Percentiles rank a stretch among this genome's conserved stretches.
Evolutionary conservation across 2,329 filamentous ascomycete species (phyloP).

Genomic region (Hypoxylon sp.): DNA sequence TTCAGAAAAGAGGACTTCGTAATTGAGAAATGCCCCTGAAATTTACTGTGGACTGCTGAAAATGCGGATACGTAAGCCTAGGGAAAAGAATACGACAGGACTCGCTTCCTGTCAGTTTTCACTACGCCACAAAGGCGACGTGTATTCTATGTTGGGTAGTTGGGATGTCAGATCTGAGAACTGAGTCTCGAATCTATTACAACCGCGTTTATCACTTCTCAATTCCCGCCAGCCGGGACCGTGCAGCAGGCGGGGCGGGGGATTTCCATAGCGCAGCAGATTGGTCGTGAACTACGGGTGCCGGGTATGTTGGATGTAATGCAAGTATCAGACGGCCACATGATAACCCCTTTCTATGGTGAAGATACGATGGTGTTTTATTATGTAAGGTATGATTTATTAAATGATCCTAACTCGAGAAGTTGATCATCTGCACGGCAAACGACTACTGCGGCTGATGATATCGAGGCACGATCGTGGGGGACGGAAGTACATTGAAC

Average conservation of each 20-base stretch:
- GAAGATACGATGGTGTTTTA: slow-evolving; percentile 3
- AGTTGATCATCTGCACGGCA: slow-evolving; percentile 10
- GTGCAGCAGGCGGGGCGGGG: slow-evolving; percentile 36
- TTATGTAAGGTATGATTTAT: slow-evolving; percentile 16
- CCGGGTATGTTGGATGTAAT: slow-evolving; percentile 8
- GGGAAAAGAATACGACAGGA: slow-evolving; percentile 19
- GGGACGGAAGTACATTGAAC: slow-evolving; percentile 24
- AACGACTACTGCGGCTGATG: slow-evolving; percentile 33
- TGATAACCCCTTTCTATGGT: slow-evolving; percentile 19
- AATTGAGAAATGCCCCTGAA: slow-evolving; percentile 34
- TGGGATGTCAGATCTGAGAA: slow-evolving; percentile 32
- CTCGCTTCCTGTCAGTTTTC: slow-evolving; percentile 7
- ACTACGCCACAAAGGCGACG: slow-evolving; percentile 32
- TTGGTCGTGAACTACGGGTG: slow-evolving; percentile 22
- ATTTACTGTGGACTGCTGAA: slow-evolving; percentile 16
- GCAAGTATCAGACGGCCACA: slow-evolving; percentile 17
- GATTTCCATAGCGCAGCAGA: slow-evolving; percentile 26
- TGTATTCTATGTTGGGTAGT: slow-evolving; percentile 31
- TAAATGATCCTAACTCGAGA: slow-evolving; percentile 9
- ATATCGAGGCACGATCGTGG: slow-evolving; percentile 39
- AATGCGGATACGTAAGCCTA: slow-evolving; percentile 15
- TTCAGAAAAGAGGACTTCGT: slow-evolving; percentile 5
- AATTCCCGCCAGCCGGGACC: slow-evolving; percentile 35
- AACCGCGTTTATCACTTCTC: slow-evolving; percentile 37
- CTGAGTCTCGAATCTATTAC: slow-evolving; percentile 35